Conservation (phyloP, 768 basidiomycete species). For the Serendipita indica region DNA sequence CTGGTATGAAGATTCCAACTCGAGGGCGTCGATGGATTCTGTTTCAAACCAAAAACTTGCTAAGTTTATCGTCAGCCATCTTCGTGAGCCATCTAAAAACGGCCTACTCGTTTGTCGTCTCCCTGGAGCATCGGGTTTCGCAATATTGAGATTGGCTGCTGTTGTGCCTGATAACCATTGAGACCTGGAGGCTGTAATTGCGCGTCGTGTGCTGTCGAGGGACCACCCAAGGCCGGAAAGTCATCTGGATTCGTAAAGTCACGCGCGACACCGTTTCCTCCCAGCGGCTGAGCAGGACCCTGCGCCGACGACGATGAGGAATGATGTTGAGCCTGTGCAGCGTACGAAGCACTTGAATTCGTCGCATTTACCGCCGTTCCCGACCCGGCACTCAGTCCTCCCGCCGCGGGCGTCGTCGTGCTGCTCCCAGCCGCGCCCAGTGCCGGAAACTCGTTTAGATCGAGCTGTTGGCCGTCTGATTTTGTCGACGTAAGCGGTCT, state of each 20-base stretch:
- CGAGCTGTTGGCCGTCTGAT: slow-evolving; percentile 26
- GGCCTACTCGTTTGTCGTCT: slow-evolving; percentile 8
- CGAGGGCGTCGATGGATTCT: slow-evolving; percentile 17
- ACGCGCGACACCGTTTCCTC: slow-evolving; percentile 8
- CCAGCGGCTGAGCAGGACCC: slow-evolving; percentile 10
- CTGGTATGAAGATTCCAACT: slow-evolving; percentile 9
- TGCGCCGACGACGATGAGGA: slow-evolving; percentile 5
- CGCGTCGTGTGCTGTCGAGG: slow-evolving; percentile 25
- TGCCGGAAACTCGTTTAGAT: slow-evolving; percentile 81
- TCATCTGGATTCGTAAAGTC: slow-evolving; percentile 45
- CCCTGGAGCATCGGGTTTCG: not conserved
- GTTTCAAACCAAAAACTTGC: slow-evolving; percentile 10
- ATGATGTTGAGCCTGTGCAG: slow-evolving; percentile 5
- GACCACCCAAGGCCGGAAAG: slow-evolving; percentile 74
- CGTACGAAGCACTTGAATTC: slow-evolving; percentile 13
- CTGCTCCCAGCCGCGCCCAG: slow-evolving; percentile 44
- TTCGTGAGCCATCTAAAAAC: slow-evolving; percentile 28
- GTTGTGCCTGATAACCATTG: slow-evolving; percentile 32
- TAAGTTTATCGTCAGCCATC: slow-evolving; percentile 18
- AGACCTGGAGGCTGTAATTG: slow-evolving; percentile 55
- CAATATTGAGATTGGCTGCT: slow-evolving; percentile 29
- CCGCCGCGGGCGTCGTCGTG: slow-evolving; percentile 23
- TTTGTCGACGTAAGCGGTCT: not conserved
- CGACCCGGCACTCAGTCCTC: slow-evolving; percentile 4
- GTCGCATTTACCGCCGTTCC: not conserved